These are phyloP conservation scores for Phaeoacremonium minimum DNA, from an alignment of 2,329 filamentous ascomycete species.

Conservation along the genomic window DNA sequence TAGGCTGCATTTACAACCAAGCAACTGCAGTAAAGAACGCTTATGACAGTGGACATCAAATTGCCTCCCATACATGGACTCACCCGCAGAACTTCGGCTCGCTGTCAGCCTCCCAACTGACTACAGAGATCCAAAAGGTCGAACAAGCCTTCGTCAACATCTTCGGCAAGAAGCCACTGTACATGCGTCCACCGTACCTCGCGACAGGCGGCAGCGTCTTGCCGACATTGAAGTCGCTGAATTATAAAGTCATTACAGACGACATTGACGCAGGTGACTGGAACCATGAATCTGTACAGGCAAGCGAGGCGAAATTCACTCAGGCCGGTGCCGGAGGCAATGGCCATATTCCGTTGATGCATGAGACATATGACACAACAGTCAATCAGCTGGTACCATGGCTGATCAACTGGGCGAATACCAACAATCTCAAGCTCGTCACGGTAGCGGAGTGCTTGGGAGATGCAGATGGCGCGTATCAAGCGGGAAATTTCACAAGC, in stretches of 20 bases:
- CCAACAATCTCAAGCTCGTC: constrained; percentile 41
- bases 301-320: constrained; percentile 49
- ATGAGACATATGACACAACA: constrained; percentile 47
- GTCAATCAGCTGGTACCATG: constrained; percentile 43
- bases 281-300: constrained; percentile 43
- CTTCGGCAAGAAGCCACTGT: constrained; percentile 42
- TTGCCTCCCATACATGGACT: constrained; percentile 50
- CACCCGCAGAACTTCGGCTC: constrained; percentile 40
- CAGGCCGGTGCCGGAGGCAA: constrained; percentile 34
- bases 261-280: constrained; percentile 61
- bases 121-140: constrained; percentile 42
- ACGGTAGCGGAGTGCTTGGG: constrained; percentile 44
- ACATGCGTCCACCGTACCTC: constrained; percentile 47
- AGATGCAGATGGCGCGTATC: constrained; percentile 33
- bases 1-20: constrained; percentile 43
- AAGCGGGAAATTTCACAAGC: constrained; percentile 30
- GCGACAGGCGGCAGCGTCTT: constrained; percentile 39
- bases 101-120: constrained; percentile 31
- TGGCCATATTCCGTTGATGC: constrained; percentile 54
- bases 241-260: constrained; percentile 58
- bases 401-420: constrained; percentile 45
- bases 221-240: constrained; percentile 35
- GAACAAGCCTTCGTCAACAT: constrained; percentile 48
- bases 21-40: constrained; percentile 48
- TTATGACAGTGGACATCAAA: constrained; percentile 44